phyloP scores from a whole-genome alignment of 441 rosid species.

The Cnidoscolus chayamansa region DNA sequence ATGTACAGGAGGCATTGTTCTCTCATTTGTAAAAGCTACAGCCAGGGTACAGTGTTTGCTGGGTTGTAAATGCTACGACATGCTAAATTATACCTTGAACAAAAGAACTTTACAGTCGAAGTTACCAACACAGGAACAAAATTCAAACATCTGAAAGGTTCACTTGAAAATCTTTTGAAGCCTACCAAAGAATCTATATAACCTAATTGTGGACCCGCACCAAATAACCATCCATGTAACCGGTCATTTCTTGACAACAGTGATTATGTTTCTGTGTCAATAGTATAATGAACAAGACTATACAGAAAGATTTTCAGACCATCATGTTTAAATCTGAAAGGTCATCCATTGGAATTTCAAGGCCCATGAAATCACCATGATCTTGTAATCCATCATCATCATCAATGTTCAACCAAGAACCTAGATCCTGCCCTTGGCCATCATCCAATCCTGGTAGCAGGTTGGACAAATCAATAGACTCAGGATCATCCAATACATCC shows the following conservation, averaged over 20 bases:
- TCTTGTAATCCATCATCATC: conserved; percentile 92
- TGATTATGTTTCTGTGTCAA: conserved; percentile 49
- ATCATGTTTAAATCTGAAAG: conserved; percentile 94
- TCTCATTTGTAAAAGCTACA: conserved; percentile 54
- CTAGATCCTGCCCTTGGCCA: conserved; percentile 78
- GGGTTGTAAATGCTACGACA: conserved; percentile 49
- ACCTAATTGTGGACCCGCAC: conserved; percentile 55
- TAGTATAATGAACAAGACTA: conserved; percentile 83
- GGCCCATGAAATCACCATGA: conserved; percentile 84
- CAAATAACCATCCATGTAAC: conserved; percentile 45
- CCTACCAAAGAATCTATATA: conserved; percentile 73
- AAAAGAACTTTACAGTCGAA: conserved; percentile 55
- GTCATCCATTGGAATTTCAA: conserved; percentile 99
- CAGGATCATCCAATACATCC: conserved; percentile 67
- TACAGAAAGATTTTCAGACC: conserved; percentile 80
- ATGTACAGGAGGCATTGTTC: conserved; percentile 72
- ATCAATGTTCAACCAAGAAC: conserved; percentile 93
- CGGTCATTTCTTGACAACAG: conserved; percentile 55
- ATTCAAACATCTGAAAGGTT: conserved; percentile 46
- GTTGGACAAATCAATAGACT: conserved; percentile 60
- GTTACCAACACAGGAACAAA: conserved; percentile 60
- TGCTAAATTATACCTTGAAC: conserved; percentile 43
- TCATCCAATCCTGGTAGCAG: conserved; percentile 76
- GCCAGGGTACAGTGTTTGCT: conserved; percentile 52
- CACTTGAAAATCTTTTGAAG: conserved; percentile 46